Base-by-base conservation (phyloP, 2,329 filamentous ascomycete genomes). In the Colletotrichum theobromicola region DNA sequence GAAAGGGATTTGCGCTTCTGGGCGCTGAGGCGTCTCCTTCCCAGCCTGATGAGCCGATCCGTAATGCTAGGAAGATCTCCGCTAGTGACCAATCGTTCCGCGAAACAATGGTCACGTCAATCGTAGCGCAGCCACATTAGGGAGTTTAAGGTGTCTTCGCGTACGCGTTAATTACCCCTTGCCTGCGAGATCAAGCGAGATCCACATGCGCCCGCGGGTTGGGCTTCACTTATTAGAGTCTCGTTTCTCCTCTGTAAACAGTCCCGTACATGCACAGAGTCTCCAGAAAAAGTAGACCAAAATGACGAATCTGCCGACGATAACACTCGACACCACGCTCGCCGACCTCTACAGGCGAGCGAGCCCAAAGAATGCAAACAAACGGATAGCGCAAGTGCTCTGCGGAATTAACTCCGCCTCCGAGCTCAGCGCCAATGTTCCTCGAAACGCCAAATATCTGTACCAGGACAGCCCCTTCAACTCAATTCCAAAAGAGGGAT, bases 391-490 rank as follows among this genome's bases (percentile, higher is more conserved):
- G n/a, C 78, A 82, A 46, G 78, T 83, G 32, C 77, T 82, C 21
- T 78, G 80, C 70, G 78, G 77, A 35, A 76, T 80, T 74, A 82
- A 80, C 70, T 79, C 77, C 13, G 77, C 72, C 15, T 55, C 80
- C 9, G 70, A 76, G 28, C 76, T 83, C 18, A 81, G 76, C 18
- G 67, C 78, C 6, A 72, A 79, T 67, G 78, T 84, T 16, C 80
- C 82, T 2, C 78, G 81, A 10, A 85, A 84, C 68, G 78, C 77
- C 16, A 85, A 84, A 69, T 85, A 80, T 57, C 78, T 84, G 16
- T 85, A 85, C 67, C 81, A 85, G 50, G 83, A 85, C 74, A 78
- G 77, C 7, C 76, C 77, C 32, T 82, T 83, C 70, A 82, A 79
- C 74, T 79, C 77, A 18, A 74, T 76, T 2, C 70, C 78, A 5